Conservation (phyloP, 1,284 basidiomycete species). For the Rhodotorula sp. region DNA sequence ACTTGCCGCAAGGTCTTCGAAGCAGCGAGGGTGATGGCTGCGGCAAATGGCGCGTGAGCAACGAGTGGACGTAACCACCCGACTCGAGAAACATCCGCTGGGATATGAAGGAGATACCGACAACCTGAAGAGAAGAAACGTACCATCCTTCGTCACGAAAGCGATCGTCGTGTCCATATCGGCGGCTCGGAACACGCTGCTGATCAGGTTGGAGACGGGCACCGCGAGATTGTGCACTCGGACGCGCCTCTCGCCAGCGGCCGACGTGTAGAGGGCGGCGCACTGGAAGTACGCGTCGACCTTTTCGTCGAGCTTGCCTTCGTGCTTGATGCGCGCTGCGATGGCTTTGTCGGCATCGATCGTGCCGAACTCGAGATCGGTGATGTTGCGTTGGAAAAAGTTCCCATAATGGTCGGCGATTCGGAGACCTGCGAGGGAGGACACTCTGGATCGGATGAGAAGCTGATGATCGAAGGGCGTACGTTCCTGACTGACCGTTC, state of each 20-base stretch:
- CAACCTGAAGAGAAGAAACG: constrained; percentile 34
- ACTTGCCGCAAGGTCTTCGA: constrained; percentile 69
- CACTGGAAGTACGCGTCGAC: constrained; percentile 80
- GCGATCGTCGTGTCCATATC: constrained; percentile 84
- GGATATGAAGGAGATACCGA: neutral
- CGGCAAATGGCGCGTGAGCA: too few relatives aligned
- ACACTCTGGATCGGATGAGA: neutral
- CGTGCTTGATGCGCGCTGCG: constrained; percentile 65
- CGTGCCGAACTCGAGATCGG: constrained; percentile 76
- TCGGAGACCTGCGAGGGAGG: constrained; percentile 60
- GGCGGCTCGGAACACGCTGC: constrained; percentile 87
- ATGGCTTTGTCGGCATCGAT: constrained; percentile 80
- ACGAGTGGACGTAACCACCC: too few relatives aligned
- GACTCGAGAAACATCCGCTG: constrained; percentile 3
- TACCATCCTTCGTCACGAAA: constrained; percentile 75
- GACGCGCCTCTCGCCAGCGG: constrained; percentile 76
- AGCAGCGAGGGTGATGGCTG: constrained; percentile 68
- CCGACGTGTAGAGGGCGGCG: constrained; percentile 85
- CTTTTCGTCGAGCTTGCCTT: constrained; percentile 65
- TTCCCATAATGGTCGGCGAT: constrained; percentile 73
- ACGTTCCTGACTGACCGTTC: constrained; percentile 58
- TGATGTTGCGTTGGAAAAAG: constrained; percentile 71
- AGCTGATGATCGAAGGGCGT: too few relatives aligned
- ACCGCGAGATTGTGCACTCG: constrained; percentile 81
- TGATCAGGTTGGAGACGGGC: constrained; percentile 76